Conservation (phyloP, 1,284 basidiomycete genomes). For the Peniophora sp. region DNA sequence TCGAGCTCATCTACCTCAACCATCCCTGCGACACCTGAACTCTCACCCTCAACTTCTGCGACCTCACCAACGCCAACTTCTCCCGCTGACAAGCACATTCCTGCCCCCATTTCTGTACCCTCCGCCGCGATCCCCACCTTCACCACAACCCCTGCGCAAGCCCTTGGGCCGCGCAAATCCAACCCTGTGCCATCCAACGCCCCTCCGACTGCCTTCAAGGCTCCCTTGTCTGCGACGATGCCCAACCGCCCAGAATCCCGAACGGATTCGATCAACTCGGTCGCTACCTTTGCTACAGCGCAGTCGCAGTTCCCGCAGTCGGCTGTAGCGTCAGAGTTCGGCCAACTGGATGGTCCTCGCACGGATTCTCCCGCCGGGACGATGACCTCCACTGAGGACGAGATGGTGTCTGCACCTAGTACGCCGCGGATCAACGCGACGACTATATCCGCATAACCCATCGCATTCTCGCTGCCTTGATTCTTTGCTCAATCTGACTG, state of each 20-base stretch:
- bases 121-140: neutral
- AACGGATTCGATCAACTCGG: constrained; percentile 23
- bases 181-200: constrained; percentile 8
- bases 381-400: neutral
- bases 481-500: too few relatives aligned
- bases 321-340: neutral
- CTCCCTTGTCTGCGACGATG: constrained; percentile 7
- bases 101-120: neutral
- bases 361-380: neutral
- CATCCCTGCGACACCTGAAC: neutral
- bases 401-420: neutral
- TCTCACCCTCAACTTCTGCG: neutral
- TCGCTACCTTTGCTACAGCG: constrained; percentile 23
- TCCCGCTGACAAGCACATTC: neutral
- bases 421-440: neutral
- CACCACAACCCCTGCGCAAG: neutral
- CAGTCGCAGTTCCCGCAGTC: constrained; percentile 8
- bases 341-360: neutral
- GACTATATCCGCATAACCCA: too few relatives aligned
- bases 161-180: constrained; percentile 2
- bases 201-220: constrained; percentile 20
- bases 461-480: too few relatives aligned
- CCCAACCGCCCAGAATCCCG: constrained; percentile 18
- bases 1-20: neutral
- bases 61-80: neutral